These are phyloP conservation scores for Ceratobasidium sp. DNA, from an alignment of 1,284 basidiomycete species.

Conservation along the genomic window DNA sequence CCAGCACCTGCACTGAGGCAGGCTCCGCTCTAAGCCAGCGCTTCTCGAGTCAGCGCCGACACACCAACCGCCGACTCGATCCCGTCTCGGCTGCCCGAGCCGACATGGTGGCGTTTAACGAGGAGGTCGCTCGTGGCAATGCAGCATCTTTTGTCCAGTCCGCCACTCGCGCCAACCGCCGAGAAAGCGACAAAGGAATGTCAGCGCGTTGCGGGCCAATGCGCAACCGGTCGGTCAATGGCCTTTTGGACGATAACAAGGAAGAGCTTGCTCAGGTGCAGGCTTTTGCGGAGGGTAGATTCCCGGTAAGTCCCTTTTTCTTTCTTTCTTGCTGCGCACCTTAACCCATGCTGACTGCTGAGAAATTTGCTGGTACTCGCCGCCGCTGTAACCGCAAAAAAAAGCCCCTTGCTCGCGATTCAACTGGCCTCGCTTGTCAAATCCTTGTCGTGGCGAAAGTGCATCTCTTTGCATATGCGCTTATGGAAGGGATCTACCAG, in stretches of 20 bases:
- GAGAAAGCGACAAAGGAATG: no score
- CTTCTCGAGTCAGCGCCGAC: background rate
- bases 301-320: background rate
- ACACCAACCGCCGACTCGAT: background rate
- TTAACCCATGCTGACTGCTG: background rate
- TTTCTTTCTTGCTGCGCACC: background rate
- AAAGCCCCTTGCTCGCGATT: conserved; percentile 33
- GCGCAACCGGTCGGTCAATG: no score
- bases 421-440: no score
- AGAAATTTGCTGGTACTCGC: background rate
- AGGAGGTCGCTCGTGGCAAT: background rate
- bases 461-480: no score
- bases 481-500: conserved; percentile 12
- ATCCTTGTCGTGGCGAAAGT: no score
- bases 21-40: background rate
- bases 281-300: background rate
- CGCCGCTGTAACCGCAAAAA: conserved; percentile 15
- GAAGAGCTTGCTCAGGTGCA: background rate
- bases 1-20: background rate
- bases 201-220: no score
- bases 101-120: conserved; percentile 9
- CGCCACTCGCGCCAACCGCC: no score
- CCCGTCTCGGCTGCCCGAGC: background rate
- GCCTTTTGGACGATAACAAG: background rate
- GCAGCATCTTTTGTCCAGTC: background rate